These are phyloP conservation scores for Carallia pectinifolia DNA, from an alignment of 345 rosid species.

Conservation along the genomic window DNA sequence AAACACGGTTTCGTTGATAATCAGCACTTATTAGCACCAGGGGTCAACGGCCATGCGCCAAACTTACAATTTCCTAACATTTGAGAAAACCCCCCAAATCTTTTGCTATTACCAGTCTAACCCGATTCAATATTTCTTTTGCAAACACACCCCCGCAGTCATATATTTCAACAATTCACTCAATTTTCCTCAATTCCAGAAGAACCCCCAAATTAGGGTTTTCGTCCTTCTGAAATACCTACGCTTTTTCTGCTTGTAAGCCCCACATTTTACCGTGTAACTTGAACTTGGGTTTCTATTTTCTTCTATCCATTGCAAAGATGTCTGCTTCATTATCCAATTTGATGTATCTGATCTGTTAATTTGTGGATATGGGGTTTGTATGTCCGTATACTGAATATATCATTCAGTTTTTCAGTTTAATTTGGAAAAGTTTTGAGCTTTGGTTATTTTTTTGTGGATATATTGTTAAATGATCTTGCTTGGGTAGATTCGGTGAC, in stretches of 20 bases:
- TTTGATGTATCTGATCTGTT: neutral
- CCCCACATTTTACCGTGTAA: constrained; percentile 2
- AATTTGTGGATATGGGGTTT: neutral
- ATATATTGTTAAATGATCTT: constrained; percentile 9
- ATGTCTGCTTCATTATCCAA: neutral
- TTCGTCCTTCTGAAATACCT: constrained; percentile 22
- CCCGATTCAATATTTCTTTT: constrained; percentile 8
- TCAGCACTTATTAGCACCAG: too few species aligned
- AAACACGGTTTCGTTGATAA: too few species aligned
- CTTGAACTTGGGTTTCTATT: neutral
- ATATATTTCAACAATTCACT: constrained; percentile 8
- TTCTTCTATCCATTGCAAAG: neutral
- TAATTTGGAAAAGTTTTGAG: neutral
- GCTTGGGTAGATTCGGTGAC: constrained; percentile 5
- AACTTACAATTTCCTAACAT: neutral
- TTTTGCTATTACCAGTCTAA: neutral
- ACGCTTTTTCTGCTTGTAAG: constrained; percentile 16
- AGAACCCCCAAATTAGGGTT: constrained; percentile 44
- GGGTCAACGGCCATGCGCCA: too few species aligned
- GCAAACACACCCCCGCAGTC: constrained; percentile 23
- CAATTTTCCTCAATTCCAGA: constrained; percentile 24
- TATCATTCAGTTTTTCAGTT: neutral
- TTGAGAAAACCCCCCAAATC: constrained; percentile 12
- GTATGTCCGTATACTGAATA: neutral
- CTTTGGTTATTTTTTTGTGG: neutral